Evolutionary conservation across 2,329 filamentous ascomycete species (phyloP).

Genomic region (Aureobasidium sp.): DNA sequence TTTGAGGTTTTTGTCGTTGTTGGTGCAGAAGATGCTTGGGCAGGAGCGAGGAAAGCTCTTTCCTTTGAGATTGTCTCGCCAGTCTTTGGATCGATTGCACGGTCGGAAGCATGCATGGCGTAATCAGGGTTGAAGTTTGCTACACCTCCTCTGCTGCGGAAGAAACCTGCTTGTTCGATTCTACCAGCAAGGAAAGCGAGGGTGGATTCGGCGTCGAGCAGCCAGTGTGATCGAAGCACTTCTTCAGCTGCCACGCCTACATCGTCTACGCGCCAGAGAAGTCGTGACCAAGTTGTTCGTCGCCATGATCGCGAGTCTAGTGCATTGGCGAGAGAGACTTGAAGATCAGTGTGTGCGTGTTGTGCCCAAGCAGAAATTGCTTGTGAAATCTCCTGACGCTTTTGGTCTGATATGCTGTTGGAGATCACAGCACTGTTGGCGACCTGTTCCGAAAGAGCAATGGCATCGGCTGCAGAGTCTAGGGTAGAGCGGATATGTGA

Average conservation of each 20-base stretch:
- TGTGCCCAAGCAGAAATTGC: constrained; percentile 69
- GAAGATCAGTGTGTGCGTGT: constrained; percentile 73
- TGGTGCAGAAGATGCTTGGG: constrained; percentile 18
- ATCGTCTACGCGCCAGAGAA: constrained; percentile 92
- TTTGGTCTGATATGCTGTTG: constrained; percentile 36
- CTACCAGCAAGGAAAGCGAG: constrained; percentile 78
- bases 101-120: constrained; percentile 9
- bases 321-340: constrained; percentile 68
- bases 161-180: constrained; percentile 58
- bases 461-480: constrained; percentile 44
- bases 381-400: constrained; percentile 46
- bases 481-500: constrained; percentile 63
- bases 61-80: constrained; percentile 21
- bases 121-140: constrained; percentile 15
- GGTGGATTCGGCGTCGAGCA: constrained; percentile 69
- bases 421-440: constrained; percentile 28
- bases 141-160: not conserved
- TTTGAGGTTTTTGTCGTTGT: constrained; percentile 16
- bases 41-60: constrained; percentile 12
- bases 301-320: constrained; percentile 73
- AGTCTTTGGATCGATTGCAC: not conserved
- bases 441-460: constrained; percentile 44
- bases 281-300: constrained; percentile 84
- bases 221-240: constrained; percentile 68
- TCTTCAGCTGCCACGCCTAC: constrained; percentile 76